Conservation (phyloP, 2,329 filamentous ascomycete species). For the Ophiocordyceps camponoti-floridani region DNA sequence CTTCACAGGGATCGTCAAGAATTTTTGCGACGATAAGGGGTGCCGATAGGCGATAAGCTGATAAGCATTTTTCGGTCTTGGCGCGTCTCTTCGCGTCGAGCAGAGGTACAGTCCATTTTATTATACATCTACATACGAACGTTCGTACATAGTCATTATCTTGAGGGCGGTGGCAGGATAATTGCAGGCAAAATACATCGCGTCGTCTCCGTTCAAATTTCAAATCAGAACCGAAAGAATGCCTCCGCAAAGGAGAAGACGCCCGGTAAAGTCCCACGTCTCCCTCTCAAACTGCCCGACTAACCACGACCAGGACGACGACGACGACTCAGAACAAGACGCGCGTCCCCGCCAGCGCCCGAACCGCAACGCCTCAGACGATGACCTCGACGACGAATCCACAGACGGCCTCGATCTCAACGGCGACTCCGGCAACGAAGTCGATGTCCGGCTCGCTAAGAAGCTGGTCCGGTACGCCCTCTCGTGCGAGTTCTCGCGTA, state of each 20-base stretch:
- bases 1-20: constrained; percentile 1
- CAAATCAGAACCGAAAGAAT: too few relatives aligned
- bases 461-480: constrained; percentile 52
- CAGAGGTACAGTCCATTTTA: too few relatives aligned
- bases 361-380: constrained; percentile 12
- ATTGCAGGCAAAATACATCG: too few relatives aligned
- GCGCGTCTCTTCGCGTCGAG: too few relatives aligned
- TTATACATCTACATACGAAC: too few relatives aligned
- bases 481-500: constrained; percentile 45
- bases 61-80: too few relatives aligned
- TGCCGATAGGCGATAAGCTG: constrained; percentile 9
- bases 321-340: constrained; percentile 15
- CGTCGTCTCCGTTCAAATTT: too few relatives aligned
- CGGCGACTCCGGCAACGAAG: constrained; percentile 12
- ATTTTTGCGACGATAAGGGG: constrained; percentile 12
- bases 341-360: constrained; percentile 13
- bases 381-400: constrained; percentile 14
- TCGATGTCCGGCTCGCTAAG: constrained; percentile 37
- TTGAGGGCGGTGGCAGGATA: too few relatives aligned
- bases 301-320: too few relatives aligned
- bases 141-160: too few relatives aligned
- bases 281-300: too few relatives aligned
- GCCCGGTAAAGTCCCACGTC: constrained; percentile 15
- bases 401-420: constrained; percentile 17
- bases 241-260: constrained; percentile 14